Base-by-base conservation (phyloP, 2,329 filamentous ascomycete genomes). In the Colletotrichum kahawae region DNA sequence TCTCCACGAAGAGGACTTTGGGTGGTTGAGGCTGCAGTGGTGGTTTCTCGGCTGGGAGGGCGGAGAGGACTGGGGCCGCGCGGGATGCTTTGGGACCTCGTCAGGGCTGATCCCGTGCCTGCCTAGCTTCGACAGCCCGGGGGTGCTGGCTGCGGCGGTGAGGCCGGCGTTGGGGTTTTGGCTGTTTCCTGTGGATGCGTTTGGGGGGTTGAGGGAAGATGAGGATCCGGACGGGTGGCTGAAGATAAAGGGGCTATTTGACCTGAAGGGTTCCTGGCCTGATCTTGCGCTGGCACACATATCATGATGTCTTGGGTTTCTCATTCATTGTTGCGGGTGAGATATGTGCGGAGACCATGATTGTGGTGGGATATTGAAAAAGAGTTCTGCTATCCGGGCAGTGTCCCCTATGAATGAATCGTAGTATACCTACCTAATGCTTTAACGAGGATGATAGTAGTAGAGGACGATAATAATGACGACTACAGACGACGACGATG, bases 111-210 rank as follows among this genome's bases (percentile, higher is more conserved):
- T 6, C 3, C 29, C 56, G n/a, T 38, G 27, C 1, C 6, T 57
- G 5, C 73, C 73, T 1, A 10, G 33, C 2, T 56, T 75, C 2
- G 73, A 75, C 27, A 64, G 73, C 2, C 69, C 73, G 5, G 43
- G 60, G 29, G 21, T 68, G 21, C 63, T 75, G 12, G 63, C 69
- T 21, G 64, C 48, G 69, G 73, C 70, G 51, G 69, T 69, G 18
- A 56, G 48, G 9, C 73, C 73, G 34, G 73, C 73, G 34, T 29
- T 75, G 7, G 73, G 73, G 13, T 75, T 75, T 21, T 75, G 73
- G 73, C 16, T 75, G 57, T 75, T 75, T 27, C 57, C 57, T 8
- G 33, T 18, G 9, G 29, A 54, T 21, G 73, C 63, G 27, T 68
- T 73, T 57, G 63, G 69, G 1, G 57, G 67, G 9, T 33, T 62